Evolutionary conservation across 768 basidiomycete species (phyloP), one percentile per base, ranked within the genome.

Genomic region (Pleurotus salmoneostramineus): DNA sequence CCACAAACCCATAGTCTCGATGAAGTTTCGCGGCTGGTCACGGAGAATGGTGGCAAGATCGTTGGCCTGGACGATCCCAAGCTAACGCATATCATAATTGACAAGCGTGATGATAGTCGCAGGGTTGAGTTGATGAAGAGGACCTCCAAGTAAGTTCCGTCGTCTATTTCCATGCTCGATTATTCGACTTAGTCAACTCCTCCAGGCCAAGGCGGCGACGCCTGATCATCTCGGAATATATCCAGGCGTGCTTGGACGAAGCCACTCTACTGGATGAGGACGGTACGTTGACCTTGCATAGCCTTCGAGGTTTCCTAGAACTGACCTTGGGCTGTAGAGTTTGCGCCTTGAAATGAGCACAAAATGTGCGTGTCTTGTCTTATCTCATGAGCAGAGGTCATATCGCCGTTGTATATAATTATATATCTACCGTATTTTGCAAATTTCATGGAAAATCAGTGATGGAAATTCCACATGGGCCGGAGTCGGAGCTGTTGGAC

Each of bases 51-150:
- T 44, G 95, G 95, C 0, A 79, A 72, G 50, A 64, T 95, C 6
- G 85, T 80, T 8, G 82, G 80, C 56, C 75, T 97, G 3, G 72
- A 81, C 56, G 85, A 97, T 52, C 79, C 87, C 21, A 91, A 88
- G 66, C 74, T 98, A 42, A 96, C 95, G 0, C 95, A 98, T 69
- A 72, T 96, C 46, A 75, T 97, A 43, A 68, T 95, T 55, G 90
- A 95, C 73, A 90, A 90, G 71, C 84, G 88, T 6, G 93, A 95
- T 63, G 80, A 80, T 49, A 85, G 82, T 61, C 83, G 93, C 37
- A 84, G 91, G 56, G 68, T 82, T 32, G 83, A 87, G 59, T 75
- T 95, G 59, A 85, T 87, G 65, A 82, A 81, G 64, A 81, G 79
- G 48, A 91, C 91, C 5, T 82, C 86, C 7, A 79, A 85, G 92